Base-by-base conservation (phyloP, 805 yeast genomes). In the Saturnispora hagleri region DNA sequence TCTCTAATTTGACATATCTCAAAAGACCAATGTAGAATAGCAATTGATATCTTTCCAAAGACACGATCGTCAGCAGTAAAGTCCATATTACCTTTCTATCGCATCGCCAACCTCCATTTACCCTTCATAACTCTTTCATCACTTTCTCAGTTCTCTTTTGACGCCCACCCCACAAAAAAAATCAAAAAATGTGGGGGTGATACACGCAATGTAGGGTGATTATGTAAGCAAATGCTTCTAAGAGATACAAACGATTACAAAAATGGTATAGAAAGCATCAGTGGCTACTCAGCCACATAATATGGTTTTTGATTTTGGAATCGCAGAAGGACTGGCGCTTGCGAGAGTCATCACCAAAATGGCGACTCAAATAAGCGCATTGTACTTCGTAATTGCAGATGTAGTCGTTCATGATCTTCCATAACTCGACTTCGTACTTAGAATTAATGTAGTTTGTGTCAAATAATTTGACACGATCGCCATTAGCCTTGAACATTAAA, bases 391-490 rank as follows among this genome's bases (percentile, higher is more conserved):
- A 57, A 52, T 62, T 51, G 46, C 69, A 65, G 31, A 64, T 61
- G 50, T 65, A 65, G 49, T 65, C 69, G 44, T 62, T 63, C 65
- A 65, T 65, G 18, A 63, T 59, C 49, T 62, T 55, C 68, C 68
- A 65, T 17, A 65, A 45, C 5, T 59, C 57, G 15, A 53, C 51
- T 44, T 65, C 69, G 13, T 63, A 54, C 18, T 55, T 57, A 10
- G 44, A 41, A 10, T 50, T 55, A 45, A 65, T 55, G 40, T 55
- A 57, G 7, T 51, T 43, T 17, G 59, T 58, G 8, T 62, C 61
- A 47, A 65, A 60, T 58, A 65, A 54, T 43, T 56, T 57, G 33
- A 65, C 57, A 33, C 68, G 58, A 47, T 66, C 69, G 3, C 67
- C 67, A 51, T 66, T 66, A 22, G 62, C 64, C 48, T 65, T 65